Percentiles rank a stretch among this genome's conserved stretches.
These are phyloP conservation scores for Pichia sp. DNA, from an alignment of 1,139 yeast species.

Conservation along the genomic window DNA sequence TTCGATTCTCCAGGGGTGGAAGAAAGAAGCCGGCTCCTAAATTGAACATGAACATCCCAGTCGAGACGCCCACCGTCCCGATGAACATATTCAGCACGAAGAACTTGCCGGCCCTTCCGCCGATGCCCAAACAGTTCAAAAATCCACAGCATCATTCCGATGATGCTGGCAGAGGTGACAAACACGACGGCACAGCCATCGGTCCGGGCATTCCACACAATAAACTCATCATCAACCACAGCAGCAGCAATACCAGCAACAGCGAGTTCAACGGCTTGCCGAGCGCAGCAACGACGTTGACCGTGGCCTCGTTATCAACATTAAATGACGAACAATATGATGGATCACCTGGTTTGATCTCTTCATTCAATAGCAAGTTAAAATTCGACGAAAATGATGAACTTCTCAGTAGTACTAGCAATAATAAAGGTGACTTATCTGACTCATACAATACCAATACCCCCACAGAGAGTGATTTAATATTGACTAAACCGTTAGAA, in stretches of 20 bases:
- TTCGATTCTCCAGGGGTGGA: conserved; percentile 12
- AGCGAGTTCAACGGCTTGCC: conserved; percentile 11
- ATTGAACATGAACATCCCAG: conserved; percentile 15
- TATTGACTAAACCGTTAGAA: conserved; percentile 15
- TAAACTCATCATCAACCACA: background rate
- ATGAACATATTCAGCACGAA: conserved; percentile 4
- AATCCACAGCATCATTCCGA: background rate
- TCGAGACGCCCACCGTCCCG: conserved; percentile 3
- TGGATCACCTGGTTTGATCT: conserved; percentile 3
- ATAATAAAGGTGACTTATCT: background rate
- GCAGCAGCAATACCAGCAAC: background rate
- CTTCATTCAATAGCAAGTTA: conserved; percentile 11
- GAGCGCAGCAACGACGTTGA: conserved; percentile 19
- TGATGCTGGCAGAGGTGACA: too few species aligned
- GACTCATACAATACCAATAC: conserved; percentile 11
- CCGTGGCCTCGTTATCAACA: conserved; percentile 15
- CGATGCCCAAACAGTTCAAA: conserved; percentile 11
- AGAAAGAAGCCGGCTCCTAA: conserved; percentile 17
- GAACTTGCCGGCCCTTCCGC: conserved; percentile 10
- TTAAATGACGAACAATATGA: conserved; percentile 13
- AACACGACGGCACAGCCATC: too few species aligned
- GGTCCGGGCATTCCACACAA: background rate
- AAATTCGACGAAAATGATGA: conserved; percentile 7
- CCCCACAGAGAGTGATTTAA: conserved; percentile 4
- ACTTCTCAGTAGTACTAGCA: background rate